phyloP scores from a whole-genome alignment of 108 stramenopile genomes.

The Hondaea fermentalgiana region DNA sequence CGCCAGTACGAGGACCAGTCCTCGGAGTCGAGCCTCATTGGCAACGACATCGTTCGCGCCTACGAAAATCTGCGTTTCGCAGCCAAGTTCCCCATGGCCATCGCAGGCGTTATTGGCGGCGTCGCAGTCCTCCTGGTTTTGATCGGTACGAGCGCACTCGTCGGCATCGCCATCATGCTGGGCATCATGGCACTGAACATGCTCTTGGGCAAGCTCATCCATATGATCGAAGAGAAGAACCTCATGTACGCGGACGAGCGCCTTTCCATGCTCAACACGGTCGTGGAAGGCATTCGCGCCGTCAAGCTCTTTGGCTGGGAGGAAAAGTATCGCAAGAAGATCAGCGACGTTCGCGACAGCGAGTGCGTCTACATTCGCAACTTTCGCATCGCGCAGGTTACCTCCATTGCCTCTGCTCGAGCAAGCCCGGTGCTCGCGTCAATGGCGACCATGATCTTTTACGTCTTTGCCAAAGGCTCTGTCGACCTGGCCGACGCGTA shows the following conservation, averaged over 20 bases:
- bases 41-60: conserved; percentile 8
- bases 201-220: not conserved
- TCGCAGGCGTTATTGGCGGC: not conserved
- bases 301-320: conserved; percentile 25
- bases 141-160: not conserved
- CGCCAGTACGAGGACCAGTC: not conserved
- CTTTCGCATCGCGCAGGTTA: not conserved
- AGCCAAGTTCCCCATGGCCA: not conserved
- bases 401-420: not conserved
- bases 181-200: not conserved
- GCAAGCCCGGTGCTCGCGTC: conserved; percentile 4
- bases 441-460: not conserved
- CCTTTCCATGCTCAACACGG: not conserved
- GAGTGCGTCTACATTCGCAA: not conserved
- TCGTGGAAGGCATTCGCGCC: conserved; percentile 12
- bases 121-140: not conserved
- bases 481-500: not conserved
- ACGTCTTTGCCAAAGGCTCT: not conserved
- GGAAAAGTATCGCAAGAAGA: not conserved
- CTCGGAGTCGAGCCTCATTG: not conserved
- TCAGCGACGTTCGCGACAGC: not conserved
- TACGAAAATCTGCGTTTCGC: not conserved
- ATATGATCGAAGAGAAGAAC: not conserved
- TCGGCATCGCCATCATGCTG: conserved; percentile 8
- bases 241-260: not conserved